Conservation (phyloP, 2,329 filamentous ascomycete species). For the Zymoseptoria ardabiliae region DNA sequence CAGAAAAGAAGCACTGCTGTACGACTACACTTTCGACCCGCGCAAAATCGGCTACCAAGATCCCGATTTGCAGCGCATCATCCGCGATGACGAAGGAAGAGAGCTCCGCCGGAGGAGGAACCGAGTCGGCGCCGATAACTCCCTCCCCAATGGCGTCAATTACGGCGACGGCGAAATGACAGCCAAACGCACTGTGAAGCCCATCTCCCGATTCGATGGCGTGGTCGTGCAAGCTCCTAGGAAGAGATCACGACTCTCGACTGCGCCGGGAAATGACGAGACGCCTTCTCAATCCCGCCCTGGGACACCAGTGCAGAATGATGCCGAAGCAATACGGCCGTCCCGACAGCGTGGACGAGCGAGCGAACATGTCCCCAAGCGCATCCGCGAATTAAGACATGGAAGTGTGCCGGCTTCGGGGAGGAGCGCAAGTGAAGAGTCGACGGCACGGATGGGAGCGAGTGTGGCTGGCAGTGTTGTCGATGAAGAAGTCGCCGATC, state of each 20-base stretch:
- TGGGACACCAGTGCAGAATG: conserved; percentile 1
- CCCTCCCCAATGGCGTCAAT: conserved; percentile 17
- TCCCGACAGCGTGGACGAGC: conserved; percentile 20
- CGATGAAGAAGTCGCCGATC: not conserved
- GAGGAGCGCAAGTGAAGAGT: conserved; percentile 12
- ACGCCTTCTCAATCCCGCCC: not conserved
- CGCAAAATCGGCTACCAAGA: conserved; percentile 49
- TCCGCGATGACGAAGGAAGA: conserved; percentile 39
- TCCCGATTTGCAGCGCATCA: conserved; percentile 47
- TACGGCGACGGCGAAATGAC: conserved; percentile 25
- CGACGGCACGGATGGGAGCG: conserved; percentile 1
- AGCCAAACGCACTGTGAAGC: conserved; percentile 18
- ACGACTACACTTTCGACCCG: conserved; percentile 52
- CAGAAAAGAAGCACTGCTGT: conserved; percentile 54
- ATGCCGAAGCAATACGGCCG: conserved; percentile 5
- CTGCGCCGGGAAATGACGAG: conserved; percentile 1
- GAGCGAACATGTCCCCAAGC: conserved; percentile 30
- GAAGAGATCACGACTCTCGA: conserved; percentile 17
- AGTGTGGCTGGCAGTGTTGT: not conserved
- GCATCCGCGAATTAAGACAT: conserved; percentile 42
- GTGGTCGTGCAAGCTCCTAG: conserved; percentile 18
- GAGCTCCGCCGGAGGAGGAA: conserved; percentile 41
- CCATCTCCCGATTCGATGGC: conserved; percentile 27
- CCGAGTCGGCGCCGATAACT: conserved; percentile 19
- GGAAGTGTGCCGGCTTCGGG: conserved; percentile 27